Conservation (phyloP, 768 basidiomycete genomes). For the Lactarius deliciosus region DNA sequence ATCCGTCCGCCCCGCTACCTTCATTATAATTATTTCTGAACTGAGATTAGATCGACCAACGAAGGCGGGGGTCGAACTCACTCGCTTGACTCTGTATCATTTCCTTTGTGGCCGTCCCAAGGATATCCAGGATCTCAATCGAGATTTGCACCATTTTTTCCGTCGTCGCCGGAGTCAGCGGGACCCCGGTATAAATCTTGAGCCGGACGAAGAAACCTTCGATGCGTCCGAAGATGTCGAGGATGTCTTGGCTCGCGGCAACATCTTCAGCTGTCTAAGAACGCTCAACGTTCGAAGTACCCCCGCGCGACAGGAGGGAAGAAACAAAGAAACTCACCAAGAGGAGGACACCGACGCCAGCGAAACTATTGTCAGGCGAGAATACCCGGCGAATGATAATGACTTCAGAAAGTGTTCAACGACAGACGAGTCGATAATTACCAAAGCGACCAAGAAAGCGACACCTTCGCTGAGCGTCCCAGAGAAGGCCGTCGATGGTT, state of each 20-base stretch:
- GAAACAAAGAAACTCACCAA: background rate
- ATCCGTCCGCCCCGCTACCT: background rate
- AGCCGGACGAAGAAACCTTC: background rate
- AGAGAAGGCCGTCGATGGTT: background rate
- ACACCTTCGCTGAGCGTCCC: background rate
- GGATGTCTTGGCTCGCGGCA: background rate
- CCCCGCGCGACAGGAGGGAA: background rate
- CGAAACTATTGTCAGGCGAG: background rate
- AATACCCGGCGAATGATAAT: background rate
- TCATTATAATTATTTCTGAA: background rate
- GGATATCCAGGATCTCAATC: no score
- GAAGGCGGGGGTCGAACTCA: background rate
- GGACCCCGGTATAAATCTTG: background rate
- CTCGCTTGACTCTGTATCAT: background rate
- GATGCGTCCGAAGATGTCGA: background rate
- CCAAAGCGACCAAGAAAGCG: no score
- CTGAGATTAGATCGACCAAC: background rate
- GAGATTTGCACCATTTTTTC: no score
- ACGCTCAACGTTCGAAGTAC: background rate
- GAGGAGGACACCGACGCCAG: background rate
- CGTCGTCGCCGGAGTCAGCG: background rate
- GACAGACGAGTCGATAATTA: background rate
- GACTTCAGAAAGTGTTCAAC: background rate
- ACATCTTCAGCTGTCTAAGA: background rate
- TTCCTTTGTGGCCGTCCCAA: background rate